Conservation (phyloP, 306 rosid genomes). For the Trifolium subterraneum region DNA sequence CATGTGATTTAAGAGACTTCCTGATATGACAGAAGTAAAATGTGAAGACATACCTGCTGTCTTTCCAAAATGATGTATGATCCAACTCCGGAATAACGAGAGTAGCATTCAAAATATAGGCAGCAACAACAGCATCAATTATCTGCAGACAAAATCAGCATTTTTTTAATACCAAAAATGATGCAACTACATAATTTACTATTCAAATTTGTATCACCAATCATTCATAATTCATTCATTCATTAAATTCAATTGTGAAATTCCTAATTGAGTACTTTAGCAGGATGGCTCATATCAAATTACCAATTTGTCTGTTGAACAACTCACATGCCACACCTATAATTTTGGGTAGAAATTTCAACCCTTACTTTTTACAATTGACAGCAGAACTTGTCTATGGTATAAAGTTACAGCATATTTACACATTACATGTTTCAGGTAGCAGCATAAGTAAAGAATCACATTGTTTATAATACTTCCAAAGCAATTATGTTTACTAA, state of each 20-base stretch:
- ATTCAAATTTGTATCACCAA: constrained; percentile 7
- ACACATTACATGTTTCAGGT: background rate
- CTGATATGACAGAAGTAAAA: constrained; percentile 3
- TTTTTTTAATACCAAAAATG: constrained; percentile 18
- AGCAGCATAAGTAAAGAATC: background rate
- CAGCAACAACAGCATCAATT: constrained; percentile 91
- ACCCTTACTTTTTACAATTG: background rate
- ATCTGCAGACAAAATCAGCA: constrained; percentile 63
- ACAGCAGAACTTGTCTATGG: background rate
- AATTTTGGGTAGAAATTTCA: constrained; percentile 10
- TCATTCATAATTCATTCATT: background rate
- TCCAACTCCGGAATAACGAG: constrained; percentile 92
- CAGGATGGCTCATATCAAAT: constrained; percentile 15
- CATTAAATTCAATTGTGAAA: background rate
- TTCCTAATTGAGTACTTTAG: background rate
- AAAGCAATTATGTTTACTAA: constrained; percentile 10
- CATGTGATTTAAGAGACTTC: background rate
- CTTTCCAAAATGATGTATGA: constrained; percentile 89
- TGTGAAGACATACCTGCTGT: constrained; percentile 61
- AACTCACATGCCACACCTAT: background rate
- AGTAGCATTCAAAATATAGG: constrained; percentile 86
- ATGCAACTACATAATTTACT: constrained; percentile 14
- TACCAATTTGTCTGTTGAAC: constrained; percentile 1
- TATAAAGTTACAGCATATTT: background rate
- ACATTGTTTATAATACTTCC: background rate